phyloP scores from a whole-genome alignment of 2,329 filamentous ascomycete genomes.

The Pleurostoma richardsiae region DNA sequence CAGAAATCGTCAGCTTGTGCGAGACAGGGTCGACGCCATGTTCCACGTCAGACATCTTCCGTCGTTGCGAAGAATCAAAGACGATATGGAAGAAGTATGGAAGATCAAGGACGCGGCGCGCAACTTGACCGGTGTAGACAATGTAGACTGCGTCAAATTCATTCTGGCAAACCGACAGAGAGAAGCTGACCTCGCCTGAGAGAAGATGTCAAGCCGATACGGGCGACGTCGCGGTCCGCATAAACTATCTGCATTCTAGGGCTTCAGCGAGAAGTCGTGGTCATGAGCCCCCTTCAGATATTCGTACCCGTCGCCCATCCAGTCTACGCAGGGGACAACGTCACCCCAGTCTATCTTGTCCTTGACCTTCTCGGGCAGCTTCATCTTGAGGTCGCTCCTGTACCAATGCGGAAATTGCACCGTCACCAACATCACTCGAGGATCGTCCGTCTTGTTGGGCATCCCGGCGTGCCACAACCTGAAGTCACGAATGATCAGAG shows the following conservation, averaged over 20 bases:
- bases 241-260: slow-evolving; percentile 4
- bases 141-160: slow-evolving; percentile 22
- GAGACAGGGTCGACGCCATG: slow-evolving; percentile 18
- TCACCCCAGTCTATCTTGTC: slow-evolving; percentile 25
- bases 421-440: slow-evolving; percentile 36
- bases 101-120: slow-evolving; percentile 19
- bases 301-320: slow-evolving; percentile 26
- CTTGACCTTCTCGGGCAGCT: slow-evolving; percentile 21
- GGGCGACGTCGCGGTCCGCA: not conserved
- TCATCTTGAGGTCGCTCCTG: slow-evolving; percentile 22
- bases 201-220: too few species aligned
- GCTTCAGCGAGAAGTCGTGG: slow-evolving; percentile 24
- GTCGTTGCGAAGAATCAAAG: slow-evolving; percentile 17
- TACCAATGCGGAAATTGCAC: slow-evolving; percentile 32
- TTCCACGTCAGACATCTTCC: slow-evolving; percentile 20
- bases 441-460: slow-evolving; percentile 34
- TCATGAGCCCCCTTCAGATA: slow-evolving; percentile 28
- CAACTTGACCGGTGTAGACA: slow-evolving; percentile 18
- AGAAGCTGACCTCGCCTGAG: not conserved
- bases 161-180: not conserved
- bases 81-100: slow-evolving; percentile 24
- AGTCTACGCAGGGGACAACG: slow-evolving; percentile 26
- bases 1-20: slow-evolving; percentile 14
- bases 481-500: slow-evolving; percentile 38
- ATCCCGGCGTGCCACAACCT: slow-evolving; percentile 45